phyloP scores from a whole-genome alignment of 495 filamentous ascomycete species.

The Neurospora sp. region DNA sequence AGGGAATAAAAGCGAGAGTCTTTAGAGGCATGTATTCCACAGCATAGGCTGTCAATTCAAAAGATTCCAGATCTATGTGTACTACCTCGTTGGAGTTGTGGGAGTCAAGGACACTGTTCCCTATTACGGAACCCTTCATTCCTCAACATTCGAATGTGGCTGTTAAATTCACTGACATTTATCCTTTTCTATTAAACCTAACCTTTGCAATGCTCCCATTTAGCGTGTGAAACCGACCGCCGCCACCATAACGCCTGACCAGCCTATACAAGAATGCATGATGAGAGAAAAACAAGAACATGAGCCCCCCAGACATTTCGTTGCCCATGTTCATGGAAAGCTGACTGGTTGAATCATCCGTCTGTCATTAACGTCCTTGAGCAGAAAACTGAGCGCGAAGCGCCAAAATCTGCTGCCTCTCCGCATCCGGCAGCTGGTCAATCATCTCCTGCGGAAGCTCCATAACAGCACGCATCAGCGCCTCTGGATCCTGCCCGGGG shows the following conservation, averaged over 20 bases:
- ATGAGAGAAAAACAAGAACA: not conserved
- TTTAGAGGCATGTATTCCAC: not conserved
- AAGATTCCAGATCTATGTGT: too few species aligned
- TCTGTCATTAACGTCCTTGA: not conserved
- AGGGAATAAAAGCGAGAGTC: not conserved
- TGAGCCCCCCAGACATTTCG: not conserved
- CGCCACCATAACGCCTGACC: not conserved
- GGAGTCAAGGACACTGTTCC: too few species aligned
- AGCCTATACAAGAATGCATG: not conserved
- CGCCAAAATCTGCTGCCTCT: constrained; percentile 67
- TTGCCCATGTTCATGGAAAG: not conserved
- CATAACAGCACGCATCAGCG: constrained; percentile 66
- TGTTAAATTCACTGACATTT: not conserved
- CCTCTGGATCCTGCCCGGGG: constrained; percentile 47
- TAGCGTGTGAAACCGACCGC: not conserved
- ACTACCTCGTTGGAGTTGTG: too few species aligned
- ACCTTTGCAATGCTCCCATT: not conserved
- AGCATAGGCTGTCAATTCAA: too few species aligned
- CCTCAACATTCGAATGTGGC: not conserved
- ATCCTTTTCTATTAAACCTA: not conserved
- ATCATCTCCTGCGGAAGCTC: constrained; percentile 65
- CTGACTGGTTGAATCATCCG: not conserved
- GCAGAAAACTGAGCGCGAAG: constrained; percentile 33
- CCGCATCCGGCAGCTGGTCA: constrained; percentile 59
- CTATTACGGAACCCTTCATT: too few species aligned